A percentile compares a stretch with the other conserved stretches of the same genome.
phyloP scores from a whole-genome alignment of 2,329 filamentous ascomycete species.

The Fusarium tupiense region DNA sequence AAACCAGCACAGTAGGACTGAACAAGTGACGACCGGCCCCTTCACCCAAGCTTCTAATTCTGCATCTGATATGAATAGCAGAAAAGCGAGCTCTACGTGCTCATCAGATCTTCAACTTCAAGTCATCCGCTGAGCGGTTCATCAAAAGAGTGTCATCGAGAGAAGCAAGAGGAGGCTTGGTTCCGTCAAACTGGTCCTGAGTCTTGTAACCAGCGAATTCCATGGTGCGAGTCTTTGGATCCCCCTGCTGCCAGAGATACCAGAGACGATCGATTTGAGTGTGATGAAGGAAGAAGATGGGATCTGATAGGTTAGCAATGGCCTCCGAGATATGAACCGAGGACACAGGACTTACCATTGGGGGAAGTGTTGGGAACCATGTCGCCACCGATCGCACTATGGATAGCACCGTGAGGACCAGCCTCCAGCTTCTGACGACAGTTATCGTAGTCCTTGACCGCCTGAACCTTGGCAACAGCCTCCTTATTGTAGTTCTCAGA shows the following conservation, averaged over 20 bases:
- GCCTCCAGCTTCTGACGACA: neutral
- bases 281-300: neutral
- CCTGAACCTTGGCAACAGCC: neutral
- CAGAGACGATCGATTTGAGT: neutral
- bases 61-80: neutral
- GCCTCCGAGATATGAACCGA: rapidly evolving
- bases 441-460: neutral
- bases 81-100: neutral
- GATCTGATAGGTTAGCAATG: neutral
- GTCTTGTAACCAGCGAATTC: neutral
- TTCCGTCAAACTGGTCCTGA: neutral
- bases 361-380: neutral
- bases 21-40: rapidly evolving
- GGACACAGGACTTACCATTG: neutral
- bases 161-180: neutral
- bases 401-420: neutral
- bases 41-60: neutral
- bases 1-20: neutral
- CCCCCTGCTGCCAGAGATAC: neutral
- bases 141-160: neutral
- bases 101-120: neutral
- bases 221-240: neutral
- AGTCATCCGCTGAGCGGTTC: neutral
- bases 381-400: neutral
- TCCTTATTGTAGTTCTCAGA: neutral